Evolutionary conservation across 2,329 filamentous ascomycete genomes (phyloP), one percentile per base, ranked within the genome.

Genomic region (Epichloe sylvatica): DNA sequence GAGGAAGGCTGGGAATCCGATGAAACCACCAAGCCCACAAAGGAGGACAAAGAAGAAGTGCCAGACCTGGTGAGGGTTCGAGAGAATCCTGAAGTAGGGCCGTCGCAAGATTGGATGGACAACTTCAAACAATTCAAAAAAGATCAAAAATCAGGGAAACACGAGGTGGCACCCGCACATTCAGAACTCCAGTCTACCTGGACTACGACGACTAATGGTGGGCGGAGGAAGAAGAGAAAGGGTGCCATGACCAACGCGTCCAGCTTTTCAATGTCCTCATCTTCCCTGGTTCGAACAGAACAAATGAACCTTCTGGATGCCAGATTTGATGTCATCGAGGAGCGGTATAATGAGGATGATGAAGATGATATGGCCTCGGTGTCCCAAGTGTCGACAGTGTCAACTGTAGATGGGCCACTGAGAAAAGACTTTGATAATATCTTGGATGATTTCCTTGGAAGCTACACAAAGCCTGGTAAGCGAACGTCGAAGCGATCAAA

Each of bases 1-100:
- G 88, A 91, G 47, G 84, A 85, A 1, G 92, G 91, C 5, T 98
- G 90, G 90, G 90, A 96, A 67, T 94, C 89, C 7, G 92, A 98
- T 64, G 83, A 81, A 57, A 98, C 92, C 0, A 88, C 83, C 63
- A 94, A 84, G 71, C 83, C 84, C n/a, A 68, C 60, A 23, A 75
- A 74, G 56, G 76, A 81, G 60, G 78, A 76, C 64, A 70, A 71
- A 49, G 67, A 72, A 7, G 63, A 69, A 9, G 70, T 65, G 15
- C 72, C 72, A n/a, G 64, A 76, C 46, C 67, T 80, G 3, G 71
- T 77, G 3, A 64, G 64, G 56, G 62, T 67, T 11, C 60, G 66
- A 21, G 72, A 75, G 48, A 67, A 72, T 4, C 70, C 77, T 4
- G 77, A 81, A 30, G 79, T 84, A 49, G 76, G 75, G 2, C 77